phyloP scores from a whole-genome alignment of 768 basidiomycete genomes.

The Kwoniella sp. region DNA sequence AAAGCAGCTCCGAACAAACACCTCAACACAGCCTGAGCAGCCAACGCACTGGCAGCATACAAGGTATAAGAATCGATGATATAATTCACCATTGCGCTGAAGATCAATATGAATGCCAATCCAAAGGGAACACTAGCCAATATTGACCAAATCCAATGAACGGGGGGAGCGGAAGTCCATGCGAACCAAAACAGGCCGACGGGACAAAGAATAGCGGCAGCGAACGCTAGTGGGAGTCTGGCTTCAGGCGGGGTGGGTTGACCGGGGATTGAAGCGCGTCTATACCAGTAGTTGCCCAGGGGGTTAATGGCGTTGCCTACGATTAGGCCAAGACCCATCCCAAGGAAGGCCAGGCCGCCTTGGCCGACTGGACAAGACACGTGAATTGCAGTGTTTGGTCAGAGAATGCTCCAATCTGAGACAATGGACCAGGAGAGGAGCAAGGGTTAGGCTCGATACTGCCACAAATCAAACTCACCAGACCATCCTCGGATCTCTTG shows the following conservation, averaged over 20 bases:
- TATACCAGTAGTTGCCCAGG: constrained; percentile 63
- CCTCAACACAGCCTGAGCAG: constrained; percentile 67
- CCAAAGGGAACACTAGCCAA: constrained; percentile 69
- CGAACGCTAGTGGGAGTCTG: constrained; percentile 65
- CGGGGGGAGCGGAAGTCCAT: constrained; percentile 57
- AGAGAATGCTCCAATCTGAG: too few relatives aligned
- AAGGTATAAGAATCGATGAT: constrained; percentile 69
- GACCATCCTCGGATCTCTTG: constrained; percentile 54
- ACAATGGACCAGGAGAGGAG: neutral
- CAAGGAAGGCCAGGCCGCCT: constrained; percentile 67
- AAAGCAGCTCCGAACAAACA: constrained; percentile 66
- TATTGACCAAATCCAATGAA: constrained; percentile 69
- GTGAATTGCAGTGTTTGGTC: too few relatives aligned
- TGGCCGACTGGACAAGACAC: constrained; percentile 58
- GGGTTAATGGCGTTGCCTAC: constrained; percentile 62
- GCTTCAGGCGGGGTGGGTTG: constrained; percentile 63
- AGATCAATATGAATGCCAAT: constrained; percentile 63
- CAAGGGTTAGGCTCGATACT: too few relatives aligned
- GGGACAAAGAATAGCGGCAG: constrained; percentile 63
- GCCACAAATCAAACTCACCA: too few relatives aligned
- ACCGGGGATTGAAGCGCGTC: constrained; percentile 58
- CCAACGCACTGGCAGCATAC: constrained; percentile 67
- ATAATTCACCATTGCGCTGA: constrained; percentile 66
- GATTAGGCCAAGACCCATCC: constrained; percentile 65
- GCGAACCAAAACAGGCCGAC: constrained; percentile 63